Base-by-base conservation (phyloP, 1,139 yeast species). In the Nematodospora anomalae region DNA sequence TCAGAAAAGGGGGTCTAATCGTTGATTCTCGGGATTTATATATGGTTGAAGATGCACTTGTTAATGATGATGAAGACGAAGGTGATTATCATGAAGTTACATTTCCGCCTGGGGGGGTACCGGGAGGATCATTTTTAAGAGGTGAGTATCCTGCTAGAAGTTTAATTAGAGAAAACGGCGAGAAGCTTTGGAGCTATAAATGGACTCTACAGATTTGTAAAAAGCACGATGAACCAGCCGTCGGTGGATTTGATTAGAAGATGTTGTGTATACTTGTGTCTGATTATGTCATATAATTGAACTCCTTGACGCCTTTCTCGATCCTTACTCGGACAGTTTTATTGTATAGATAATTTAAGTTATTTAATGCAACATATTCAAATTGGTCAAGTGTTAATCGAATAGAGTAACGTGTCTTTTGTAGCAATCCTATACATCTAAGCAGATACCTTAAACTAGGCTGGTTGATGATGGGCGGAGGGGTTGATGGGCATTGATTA, bases 51-150 rank as follows among this genome's bases (percentile, higher is more conserved):
- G 50, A 45, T 16, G 60, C 55, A 8, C 32, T 40, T 1, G 52
- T 50, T 14, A 59, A 54, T 35, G 46, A 43, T 28, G 51, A 43
- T 15, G 43, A 36, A 3, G 37, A 37, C 25, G 39, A 37, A 3
- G 41, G 37, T n/a, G 52, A 45, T 7, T 48, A 46, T 9, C 51
- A 54, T 24, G 50, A 46, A 26, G 50, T 56, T 4, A 49, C 55
- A 5, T 60, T 67, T 32, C 57, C 57, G 0, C 57, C 60, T 3
- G 71, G 64, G 25, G 51, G 55, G 9, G 46, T 67, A 4, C 72
- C 73, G 0, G 60, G 62, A 8, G 73, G 73, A 2, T 41, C 52
- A 21, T 50, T 67, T 26, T 43, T 61, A 27, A 53, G 71, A 40
- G 71, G 70, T 1, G 48, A 49, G n/a, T 63, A 59, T 41, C 55